These are phyloP conservation scores for Salix brachista DNA, from an alignment of 345 rosid species.

Conservation along the genomic window DNA sequence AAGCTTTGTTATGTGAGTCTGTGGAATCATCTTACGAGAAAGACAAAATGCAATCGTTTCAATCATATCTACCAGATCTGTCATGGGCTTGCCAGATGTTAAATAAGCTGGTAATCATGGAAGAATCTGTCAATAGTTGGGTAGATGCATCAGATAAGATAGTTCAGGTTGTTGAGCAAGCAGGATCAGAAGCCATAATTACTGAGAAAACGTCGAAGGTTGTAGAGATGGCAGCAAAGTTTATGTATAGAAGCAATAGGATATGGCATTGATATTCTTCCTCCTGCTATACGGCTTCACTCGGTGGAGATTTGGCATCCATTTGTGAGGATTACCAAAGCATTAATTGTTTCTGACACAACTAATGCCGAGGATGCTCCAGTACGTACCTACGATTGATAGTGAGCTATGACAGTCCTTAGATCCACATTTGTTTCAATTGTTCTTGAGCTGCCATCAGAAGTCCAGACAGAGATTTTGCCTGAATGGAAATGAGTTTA, in stretches of 20 bases:
- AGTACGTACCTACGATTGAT: conserved; percentile 38
- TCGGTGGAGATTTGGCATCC: too few species aligned
- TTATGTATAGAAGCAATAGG: too few species aligned
- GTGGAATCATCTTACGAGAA: conserved; percentile 25
- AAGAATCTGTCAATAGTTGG: conserved; percentile 55
- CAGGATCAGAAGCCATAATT: conserved; percentile 28
- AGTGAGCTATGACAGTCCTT: conserved; percentile 76
- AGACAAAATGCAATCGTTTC: conserved; percentile 34
- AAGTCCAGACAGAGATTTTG: conserved; percentile 71
- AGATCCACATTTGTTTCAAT: conserved; percentile 67
- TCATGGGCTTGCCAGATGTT: too few species aligned
- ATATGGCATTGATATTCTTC: too few species aligned
- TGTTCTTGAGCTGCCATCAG: conserved; percentile 68
- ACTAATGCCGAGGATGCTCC: conserved; percentile 28
- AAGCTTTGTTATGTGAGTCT: conserved; percentile 34
- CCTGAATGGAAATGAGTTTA: conserved; percentile 56
- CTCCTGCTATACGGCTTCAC: too few species aligned
- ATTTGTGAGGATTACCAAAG: too few species aligned
- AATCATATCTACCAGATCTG: conserved; percentile 38
- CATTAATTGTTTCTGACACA: not conserved
- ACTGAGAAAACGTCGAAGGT: conserved; percentile 51
- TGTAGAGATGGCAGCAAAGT: conserved; percentile 38
- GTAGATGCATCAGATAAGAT: conserved; percentile 27
- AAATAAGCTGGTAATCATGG: too few species aligned
- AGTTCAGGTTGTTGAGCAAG: conserved; percentile 33